Conservation (phyloP, 495 filamentous ascomycete species). For the Tuber microsphaerosporum region DNA sequence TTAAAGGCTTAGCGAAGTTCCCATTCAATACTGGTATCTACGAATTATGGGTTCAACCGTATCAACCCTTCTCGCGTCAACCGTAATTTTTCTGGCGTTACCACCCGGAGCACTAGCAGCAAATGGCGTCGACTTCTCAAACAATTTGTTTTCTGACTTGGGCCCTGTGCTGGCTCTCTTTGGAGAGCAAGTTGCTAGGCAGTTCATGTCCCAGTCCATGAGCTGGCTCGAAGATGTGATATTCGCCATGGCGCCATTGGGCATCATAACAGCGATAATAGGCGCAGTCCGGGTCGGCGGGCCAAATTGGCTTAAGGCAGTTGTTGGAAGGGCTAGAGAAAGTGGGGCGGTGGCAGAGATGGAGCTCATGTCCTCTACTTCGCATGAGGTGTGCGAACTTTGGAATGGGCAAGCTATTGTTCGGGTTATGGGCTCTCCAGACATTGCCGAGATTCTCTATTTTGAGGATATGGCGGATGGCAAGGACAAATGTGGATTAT, state of each 20-base stretch:
- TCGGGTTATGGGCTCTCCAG: slow-evolving; percentile 25
- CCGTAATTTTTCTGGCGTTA: neutral
- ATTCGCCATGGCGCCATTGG: slow-evolving; percentile 52
- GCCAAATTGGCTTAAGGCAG: slow-evolving; percentile 48
- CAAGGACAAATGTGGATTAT: neutral
- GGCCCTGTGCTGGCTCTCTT: slow-evolving; percentile 48
- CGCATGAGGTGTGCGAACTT: slow-evolving; percentile 27
- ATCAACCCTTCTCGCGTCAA: neutral
- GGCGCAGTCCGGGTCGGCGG: slow-evolving; percentile 52
- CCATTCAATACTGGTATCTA: neutral
- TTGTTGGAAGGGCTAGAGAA: slow-evolving; percentile 48
- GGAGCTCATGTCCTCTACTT: slow-evolving; percentile 28
- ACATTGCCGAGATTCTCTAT: slow-evolving; percentile 25
- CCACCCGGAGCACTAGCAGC: neutral
- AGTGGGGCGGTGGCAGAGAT: slow-evolving; percentile 18
- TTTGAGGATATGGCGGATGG: neutral
- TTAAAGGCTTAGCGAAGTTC: neutral
- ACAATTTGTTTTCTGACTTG: slow-evolving; percentile 47
- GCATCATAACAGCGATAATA: slow-evolving; percentile 52
- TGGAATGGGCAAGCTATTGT: slow-evolving; percentile 38
- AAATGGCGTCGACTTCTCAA: slow-evolving; percentile 46
- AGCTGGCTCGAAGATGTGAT: slow-evolving; percentile 50
- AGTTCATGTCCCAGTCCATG: slow-evolving; percentile 53
- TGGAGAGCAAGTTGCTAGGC: slow-evolving; percentile 54
- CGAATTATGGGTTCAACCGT: neutral